These are phyloP conservation scores for Angomonas ambiguus DNA, from an alignment of 208 protist species.

Conservation along the genomic window DNA sequence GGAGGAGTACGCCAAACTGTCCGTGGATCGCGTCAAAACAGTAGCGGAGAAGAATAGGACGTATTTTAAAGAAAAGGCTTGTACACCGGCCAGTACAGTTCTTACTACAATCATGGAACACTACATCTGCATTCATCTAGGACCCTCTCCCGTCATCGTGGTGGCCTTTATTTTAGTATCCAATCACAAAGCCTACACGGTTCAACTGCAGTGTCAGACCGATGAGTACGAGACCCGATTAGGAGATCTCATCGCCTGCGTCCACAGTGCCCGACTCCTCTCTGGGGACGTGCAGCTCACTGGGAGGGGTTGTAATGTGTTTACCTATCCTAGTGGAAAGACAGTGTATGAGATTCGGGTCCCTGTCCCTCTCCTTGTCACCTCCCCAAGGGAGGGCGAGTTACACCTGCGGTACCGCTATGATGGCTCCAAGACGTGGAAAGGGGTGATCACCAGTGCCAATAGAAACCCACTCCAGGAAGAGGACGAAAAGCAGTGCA, in stretches of 20 bases:
- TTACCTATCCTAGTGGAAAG: neutral
- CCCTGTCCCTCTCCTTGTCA: slow-evolving; percentile 6
- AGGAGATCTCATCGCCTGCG: slow-evolving; percentile 31
- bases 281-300: neutral
- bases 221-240: slow-evolving; percentile 42
- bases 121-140: slow-evolving; percentile 40
- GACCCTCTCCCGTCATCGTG: slow-evolving; percentile 35
- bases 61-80: slow-evolving; percentile 53
- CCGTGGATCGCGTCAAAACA: slow-evolving; percentile 19
- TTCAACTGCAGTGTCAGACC: slow-evolving; percentile 44
- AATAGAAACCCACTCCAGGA: neutral
- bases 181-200: slow-evolving; percentile 35
- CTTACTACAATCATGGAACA: slow-evolving; percentile 59
- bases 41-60: slow-evolving; percentile 28
- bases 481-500: neutral
- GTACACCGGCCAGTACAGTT: slow-evolving; percentile 30
- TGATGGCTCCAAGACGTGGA: slow-evolving; percentile 1
- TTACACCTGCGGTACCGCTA: slow-evolving; percentile 2
- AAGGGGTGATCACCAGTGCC: slow-evolving; percentile 4
- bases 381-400: neutral
- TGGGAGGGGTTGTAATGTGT: neutral
- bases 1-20: slow-evolving; percentile 32
- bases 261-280: slow-evolving; percentile 41
- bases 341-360: slow-evolving; percentile 14
- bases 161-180: slow-evolving; percentile 42